Base-by-base conservation (phyloP, 2,329 filamentous ascomycete species). In the Scedosporium dehoogii region DNA sequence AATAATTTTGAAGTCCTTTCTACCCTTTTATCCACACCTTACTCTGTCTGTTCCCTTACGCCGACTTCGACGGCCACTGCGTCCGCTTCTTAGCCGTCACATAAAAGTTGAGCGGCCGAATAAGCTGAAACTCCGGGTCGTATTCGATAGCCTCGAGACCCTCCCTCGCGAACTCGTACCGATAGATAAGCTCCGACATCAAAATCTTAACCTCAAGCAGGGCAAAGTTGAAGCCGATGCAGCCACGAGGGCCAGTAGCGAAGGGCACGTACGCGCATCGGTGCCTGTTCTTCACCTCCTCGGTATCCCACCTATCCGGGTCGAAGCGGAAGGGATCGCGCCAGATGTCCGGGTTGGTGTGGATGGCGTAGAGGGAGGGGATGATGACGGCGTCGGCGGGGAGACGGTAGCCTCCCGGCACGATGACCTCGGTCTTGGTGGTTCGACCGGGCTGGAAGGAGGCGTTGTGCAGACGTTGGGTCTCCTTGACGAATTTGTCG, bases 191-290 rank as follows among this genome's bases (percentile, higher is more conserved):
- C 73, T 86, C 82, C 1, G 78, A 74, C 65, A 87, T 46, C 66
- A 85, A 79, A 3, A 85, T 75, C 73, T 86, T 86, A 63, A 85
- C 75, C 70, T 87, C 83, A 63, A 81, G 78, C 6, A 87, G 72
- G 0, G 84, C 85, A 69, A 87, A 85, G 71, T 85, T 87, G 76
- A 85, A 86, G 0, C 84, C 85, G 62, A 87, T 82, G 64, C 85
- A 87, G 73, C 79, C 79, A 1, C 85, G 74, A 0, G 75, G 79
- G 0, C 85, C 85, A 0, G 78, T 73, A 0, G 80, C 84, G 65
- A 87, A 88, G 0, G 85, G 85, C 3, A 82, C 74, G 66, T 86
- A 87, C 0, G 79, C 73, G 1, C 76, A 78, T 33, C 77, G 76
- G 56, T 79, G 81, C 1, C 77, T 69, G 65, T 76, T 77, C 73